Base-by-base conservation (phyloP, 306 rosid species). In the Dalbergia cochinchinensis region DNA sequence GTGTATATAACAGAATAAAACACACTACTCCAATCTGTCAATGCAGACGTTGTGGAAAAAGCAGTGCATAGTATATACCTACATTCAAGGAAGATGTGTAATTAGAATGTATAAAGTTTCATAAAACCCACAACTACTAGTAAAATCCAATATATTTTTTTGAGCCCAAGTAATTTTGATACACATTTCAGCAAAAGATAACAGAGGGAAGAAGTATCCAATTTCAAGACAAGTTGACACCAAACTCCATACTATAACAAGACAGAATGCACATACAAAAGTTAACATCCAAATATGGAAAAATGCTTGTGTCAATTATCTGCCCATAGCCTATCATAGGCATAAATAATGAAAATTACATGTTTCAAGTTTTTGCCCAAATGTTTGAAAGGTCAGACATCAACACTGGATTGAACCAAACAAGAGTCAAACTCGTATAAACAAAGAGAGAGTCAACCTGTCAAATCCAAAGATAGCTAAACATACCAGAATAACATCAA, bases 11-110 rank as follows among this genome's bases (percentile, higher is more conserved):
- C 91, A 48, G 99, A 96, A 86, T 93, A 96, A 78, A 93, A 90
- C 42, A 96, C 99, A 79, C 99, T 96, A 82, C 99, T 96, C 97
- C 96, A 96, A 85, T 96, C 99, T 11, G 99, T 96, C 76, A 96
- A 85, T 12, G 99, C 98, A 62, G 99, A 91, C 71, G 99, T 96
- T 67, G 97, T 88, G 67, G 96, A 91, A 84, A 88, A 96, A 47
- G 96, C 97, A 18, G 99, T 91, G 82, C 88, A 91, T 44, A 96
- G 82, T 74, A 96, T 87, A 83, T 90, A 96, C 99, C 99, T 96
- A 77, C 57, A 84, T 31, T 70, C 72, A 76, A 48, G 66, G 47
- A 70, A 84, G 63, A 80, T 58, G 69, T 44, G 34, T 45, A 15
- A 71, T 77, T 50, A 83, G 80, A 80, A 82, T 74, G 62, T 35